A percentile compares a stretch with the other conserved stretches of the same genome.
phyloP scores from a whole-genome alignment of 805 yeast species.

The Sporopachydermia lactativora region DNA sequence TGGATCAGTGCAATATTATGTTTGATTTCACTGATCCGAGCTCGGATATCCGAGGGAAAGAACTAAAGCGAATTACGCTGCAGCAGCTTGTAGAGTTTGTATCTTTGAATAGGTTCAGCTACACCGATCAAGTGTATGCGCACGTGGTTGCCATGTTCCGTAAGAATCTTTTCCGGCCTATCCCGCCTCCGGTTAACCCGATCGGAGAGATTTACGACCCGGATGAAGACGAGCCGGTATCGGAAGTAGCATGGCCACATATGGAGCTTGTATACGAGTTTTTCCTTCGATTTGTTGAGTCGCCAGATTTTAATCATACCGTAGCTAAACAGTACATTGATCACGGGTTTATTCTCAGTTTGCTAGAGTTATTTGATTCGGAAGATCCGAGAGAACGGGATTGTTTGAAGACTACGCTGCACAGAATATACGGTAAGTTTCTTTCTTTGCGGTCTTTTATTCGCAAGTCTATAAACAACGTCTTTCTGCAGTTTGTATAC shows the following conservation, averaged over 20 bases:
- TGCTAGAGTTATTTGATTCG: slow-evolving; percentile 84
- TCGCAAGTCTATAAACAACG: slow-evolving; percentile 81
- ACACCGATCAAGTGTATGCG: slow-evolving; percentile 81
- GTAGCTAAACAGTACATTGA: slow-evolving; percentile 89
- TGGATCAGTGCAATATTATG: slow-evolving; percentile 88
- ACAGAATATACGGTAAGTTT: slow-evolving; percentile 92
- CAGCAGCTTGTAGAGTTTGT: slow-evolving; percentile 85
- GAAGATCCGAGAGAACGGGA: slow-evolving; percentile 97
- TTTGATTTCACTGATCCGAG: slow-evolving; percentile 93
- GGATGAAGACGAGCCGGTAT: slow-evolving; percentile 96
- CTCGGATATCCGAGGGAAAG: slow-evolving; percentile 84
- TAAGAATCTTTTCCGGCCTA: slow-evolving; percentile 81
- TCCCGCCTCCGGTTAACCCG: slow-evolving; percentile 97
- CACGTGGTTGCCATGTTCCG: slow-evolving; percentile 85
- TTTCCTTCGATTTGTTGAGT: slow-evolving; percentile 81
- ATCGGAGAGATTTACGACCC: slow-evolving; percentile 94
- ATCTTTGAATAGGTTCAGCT: slow-evolving; percentile 65
- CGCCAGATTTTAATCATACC: slow-evolving; percentile 88
- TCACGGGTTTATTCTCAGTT: slow-evolving; percentile 67
- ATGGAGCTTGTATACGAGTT: slow-evolving; percentile 96
- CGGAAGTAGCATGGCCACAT: slow-evolving; percentile 96
- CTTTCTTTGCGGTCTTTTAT: slow-evolving; percentile 80
- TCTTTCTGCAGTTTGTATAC: slow-evolving; percentile 82
- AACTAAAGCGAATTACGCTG: slow-evolving; percentile 72
- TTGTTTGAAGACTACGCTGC: slow-evolving; percentile 86